A percentile compares a stretch with the other conserved stretches of the same genome.
Conservation (phyloP, 169 alveolate genomes). For the Plasmodium ovale region DNA sequence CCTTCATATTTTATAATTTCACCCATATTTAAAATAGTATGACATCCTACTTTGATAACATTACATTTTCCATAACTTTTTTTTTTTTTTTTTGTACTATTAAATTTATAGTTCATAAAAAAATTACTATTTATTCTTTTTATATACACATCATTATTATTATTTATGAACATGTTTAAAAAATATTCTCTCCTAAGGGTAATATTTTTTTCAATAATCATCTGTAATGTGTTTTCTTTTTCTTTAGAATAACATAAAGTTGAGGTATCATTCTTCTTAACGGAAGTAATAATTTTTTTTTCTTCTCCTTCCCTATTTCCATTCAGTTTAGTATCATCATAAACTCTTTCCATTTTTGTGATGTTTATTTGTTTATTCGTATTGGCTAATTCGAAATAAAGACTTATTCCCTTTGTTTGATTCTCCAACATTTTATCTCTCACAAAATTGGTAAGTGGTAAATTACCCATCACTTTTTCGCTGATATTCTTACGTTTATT, state of each 20-base stretch:
- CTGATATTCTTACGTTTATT: too few species aligned
- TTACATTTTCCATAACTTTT: slow-evolving; percentile 51
- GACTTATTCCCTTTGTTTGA: slow-evolving; percentile 23
- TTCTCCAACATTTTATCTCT: background rate
- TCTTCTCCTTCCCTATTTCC: slow-evolving; percentile 1
- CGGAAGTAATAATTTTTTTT: slow-evolving; percentile 9
- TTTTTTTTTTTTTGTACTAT: slow-evolving; percentile 17
- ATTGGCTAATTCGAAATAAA: slow-evolving; percentile 39
- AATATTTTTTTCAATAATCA: background rate
- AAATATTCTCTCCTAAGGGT: slow-evolving; percentile 34
- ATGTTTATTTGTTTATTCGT: slow-evolving; percentile 17
- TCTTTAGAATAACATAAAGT: slow-evolving; percentile 6
- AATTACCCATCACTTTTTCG: too few species aligned
- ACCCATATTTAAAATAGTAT: slow-evolving; percentile 78
- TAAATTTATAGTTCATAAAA: slow-evolving; percentile 37
- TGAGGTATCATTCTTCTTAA: background rate
- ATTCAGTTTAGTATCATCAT: background rate
- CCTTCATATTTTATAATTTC: slow-evolving; percentile 79
- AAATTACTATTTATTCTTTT: slow-evolving; percentile 42
- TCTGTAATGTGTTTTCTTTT: background rate
- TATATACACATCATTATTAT: slow-evolving; percentile 42
- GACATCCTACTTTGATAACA: slow-evolving; percentile 76
- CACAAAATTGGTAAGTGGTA: background rate
- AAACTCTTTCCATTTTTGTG: slow-evolving; percentile 21
- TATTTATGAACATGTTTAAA: slow-evolving; percentile 27